Evolutionary conservation across 768 basidiomycete species (phyloP), one percentile per base, ranked within the genome.

Genomic region (Exidia glandulosa): DNA sequence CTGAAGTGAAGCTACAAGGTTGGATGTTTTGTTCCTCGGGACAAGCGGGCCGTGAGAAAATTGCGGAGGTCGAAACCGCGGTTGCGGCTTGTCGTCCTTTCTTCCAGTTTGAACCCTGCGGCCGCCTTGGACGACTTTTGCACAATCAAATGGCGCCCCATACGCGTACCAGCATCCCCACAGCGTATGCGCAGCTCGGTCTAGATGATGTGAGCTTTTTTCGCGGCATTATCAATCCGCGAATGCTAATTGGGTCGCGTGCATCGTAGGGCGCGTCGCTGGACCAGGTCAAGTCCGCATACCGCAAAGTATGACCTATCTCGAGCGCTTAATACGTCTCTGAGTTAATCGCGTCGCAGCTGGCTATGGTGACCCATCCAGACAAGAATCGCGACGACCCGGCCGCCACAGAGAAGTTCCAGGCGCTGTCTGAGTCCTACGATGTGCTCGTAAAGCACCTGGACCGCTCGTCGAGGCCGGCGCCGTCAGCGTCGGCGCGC

Each of bases 371-470:
- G 23, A 85, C 82, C 0, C 88, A 90, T 71, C 87, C 88, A 7
- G 88, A 88, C 73, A 89, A 88, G 73, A 88, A 88, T 61, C 82
- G 77, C 0, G 78, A 78, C 45, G 81, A 88, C 63, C 77, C 77
- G 41, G 74, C 77, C 63, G 87, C 86, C 52, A 88, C 87, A 37
- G 76, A 75, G 2, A 76, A 84, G 67, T 90, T 90, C 66, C 87
- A 90, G 70, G 72, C 75, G 57, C 69, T 91, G 50, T 78, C 84
- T 61, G 85, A 82, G 60, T 87, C 88, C 3, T 91, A 88, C 72
- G 76, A 79, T 52, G 67, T 79, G 32, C 75, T 90, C 30, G 69
- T 81, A 59, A 80, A 79, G 62, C 78, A 86, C 65, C 69, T 84
- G 25, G 78, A 83, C 61, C 66, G 69, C 10, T 65, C 74, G 16